Conservation (phyloP, 1,284 basidiomycete genomes). For the Ustanciosporium gigantosporum region DNA sequence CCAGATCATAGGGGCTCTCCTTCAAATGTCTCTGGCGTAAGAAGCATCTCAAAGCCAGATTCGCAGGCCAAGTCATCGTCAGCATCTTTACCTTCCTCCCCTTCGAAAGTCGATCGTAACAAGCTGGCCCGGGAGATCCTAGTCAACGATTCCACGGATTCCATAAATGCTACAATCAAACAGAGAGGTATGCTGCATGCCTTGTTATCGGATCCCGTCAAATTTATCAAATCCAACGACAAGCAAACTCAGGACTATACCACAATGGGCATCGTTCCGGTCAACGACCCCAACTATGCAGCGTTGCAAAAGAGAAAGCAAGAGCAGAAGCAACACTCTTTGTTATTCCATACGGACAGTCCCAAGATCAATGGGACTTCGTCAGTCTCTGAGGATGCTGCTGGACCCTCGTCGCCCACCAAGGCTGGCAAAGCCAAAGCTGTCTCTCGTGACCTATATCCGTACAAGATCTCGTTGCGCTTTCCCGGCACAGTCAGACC, state of each 20-base stretch:
- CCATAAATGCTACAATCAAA: slow-evolving; percentile 23
- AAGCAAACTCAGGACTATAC: slow-evolving; percentile 40
- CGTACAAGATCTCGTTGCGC: slow-evolving; percentile 34
- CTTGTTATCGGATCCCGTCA: slow-evolving; percentile 33
- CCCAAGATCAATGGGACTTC: slow-evolving; percentile 14
- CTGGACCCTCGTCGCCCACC: slow-evolving; percentile 2
- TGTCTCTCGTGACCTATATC: slow-evolving; percentile 24
- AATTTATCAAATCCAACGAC: slow-evolving; percentile 31
- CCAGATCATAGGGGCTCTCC: background rate
- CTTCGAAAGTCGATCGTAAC: slow-evolving; percentile 18
- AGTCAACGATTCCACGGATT: slow-evolving; percentile 9
- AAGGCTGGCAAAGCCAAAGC: slow-evolving; percentile 13
- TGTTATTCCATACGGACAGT: slow-evolving; percentile 26
- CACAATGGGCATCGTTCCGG: slow-evolving; percentile 21
- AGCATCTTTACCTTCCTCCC: slow-evolving; percentile 8
- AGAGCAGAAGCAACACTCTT: slow-evolving; percentile 33
- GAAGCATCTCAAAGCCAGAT: too few relatives aligned
- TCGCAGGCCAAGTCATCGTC: too few relatives aligned
- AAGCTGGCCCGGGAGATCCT: slow-evolving; percentile 25
- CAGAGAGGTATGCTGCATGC: slow-evolving; percentile 55
- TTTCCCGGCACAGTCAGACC: slow-evolving; percentile 35
- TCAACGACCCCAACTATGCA: slow-evolving; percentile 33
- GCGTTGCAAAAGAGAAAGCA: slow-evolving; percentile 26
- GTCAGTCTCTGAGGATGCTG: background rate
- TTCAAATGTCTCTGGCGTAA: too few relatives aligned